These are phyloP conservation scores for Hanseniaspora nectarophila DNA, from an alignment of 805 yeast genomes.

Conservation along the genomic window DNA sequence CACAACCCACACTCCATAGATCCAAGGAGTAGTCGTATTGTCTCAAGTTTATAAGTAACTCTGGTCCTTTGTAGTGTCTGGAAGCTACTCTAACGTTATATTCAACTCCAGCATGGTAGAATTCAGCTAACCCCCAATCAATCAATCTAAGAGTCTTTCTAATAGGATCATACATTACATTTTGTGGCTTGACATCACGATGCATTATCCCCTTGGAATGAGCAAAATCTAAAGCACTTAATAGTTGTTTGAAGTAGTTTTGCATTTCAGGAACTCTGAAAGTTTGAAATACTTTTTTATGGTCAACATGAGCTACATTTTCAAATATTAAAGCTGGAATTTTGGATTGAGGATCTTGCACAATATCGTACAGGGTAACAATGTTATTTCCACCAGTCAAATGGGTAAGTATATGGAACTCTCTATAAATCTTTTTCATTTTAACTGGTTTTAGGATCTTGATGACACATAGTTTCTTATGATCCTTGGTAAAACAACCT, in stretches of 20 bases:
- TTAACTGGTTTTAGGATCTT: constrained; percentile 90
- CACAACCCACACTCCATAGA: constrained; percentile 84
- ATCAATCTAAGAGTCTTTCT: constrained; percentile 54
- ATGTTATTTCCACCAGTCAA: constrained; percentile 75
- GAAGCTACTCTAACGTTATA: constrained; percentile 89
- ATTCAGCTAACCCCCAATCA: constrained; percentile 94
- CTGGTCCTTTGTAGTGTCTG: constrained; percentile 86
- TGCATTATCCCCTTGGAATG: constrained; percentile 94
- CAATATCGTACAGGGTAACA: constrained; percentile 65
- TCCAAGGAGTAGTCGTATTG: constrained; percentile 82
- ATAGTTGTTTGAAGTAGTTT: constrained; percentile 69
- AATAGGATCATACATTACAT: constrained; percentile 80
- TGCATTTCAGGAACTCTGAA: constrained; percentile 65
- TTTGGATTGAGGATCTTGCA: constrained; percentile 70
- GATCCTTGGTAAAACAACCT: constrained; percentile 33
- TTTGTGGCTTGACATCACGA: constrained; percentile 88
- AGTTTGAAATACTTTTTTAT: constrained; percentile 72
- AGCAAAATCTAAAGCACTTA: constrained; percentile 72
- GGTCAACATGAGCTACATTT: constrained; percentile 72
- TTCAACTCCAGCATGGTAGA: constrained; percentile 79
- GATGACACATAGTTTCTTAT: constrained; percentile 50
- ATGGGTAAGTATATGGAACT: constrained; percentile 75
- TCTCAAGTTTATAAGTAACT: constrained; percentile 66
- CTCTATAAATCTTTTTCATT: constrained; percentile 83
- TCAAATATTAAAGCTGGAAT: constrained; percentile 86